A percentile compares a stretch with the other conserved stretches of the same genome.
Conservation (phyloP, 179 eudicot genomes). For the Beta macrorhiza region DNA sequence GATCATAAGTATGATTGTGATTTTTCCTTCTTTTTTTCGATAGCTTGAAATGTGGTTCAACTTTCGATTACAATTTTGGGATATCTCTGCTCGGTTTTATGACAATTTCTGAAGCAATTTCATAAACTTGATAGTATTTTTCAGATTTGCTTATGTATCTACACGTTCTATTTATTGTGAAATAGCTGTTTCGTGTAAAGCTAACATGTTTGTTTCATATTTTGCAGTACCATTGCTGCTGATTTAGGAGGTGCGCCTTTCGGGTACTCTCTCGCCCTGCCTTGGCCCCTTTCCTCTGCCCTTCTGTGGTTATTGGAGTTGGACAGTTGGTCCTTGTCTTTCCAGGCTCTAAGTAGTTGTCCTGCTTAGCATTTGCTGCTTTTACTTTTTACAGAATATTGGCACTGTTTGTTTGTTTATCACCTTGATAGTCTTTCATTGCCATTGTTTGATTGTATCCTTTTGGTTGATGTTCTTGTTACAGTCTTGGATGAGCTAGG, state of each 20-base stretch:
- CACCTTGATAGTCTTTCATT: background rate
- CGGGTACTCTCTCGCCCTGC: constrained; percentile 29
- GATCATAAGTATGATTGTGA: too few relatives aligned
- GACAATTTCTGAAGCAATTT: background rate
- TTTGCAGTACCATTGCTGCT: constrained; percentile 73
- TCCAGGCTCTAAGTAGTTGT: background rate
- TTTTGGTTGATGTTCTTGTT: background rate
- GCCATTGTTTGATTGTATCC: background rate
- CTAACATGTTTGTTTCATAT: constrained; percentile 21
- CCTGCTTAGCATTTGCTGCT: background rate
- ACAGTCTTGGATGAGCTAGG: background rate
- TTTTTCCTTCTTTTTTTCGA: background rate
- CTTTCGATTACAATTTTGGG: background rate
- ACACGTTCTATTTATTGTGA: background rate
- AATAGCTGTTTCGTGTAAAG: background rate
- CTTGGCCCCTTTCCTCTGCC: background rate
- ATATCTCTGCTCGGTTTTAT: background rate
- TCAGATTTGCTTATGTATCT: background rate
- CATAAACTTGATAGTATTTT: background rate
- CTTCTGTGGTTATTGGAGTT: background rate
- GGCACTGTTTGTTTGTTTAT: background rate
- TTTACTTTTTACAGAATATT: background rate
- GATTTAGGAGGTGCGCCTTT: constrained; percentile 90
- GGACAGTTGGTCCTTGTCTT: background rate
- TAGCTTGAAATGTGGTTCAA: background rate